phyloP scores from a whole-genome alignment of 2,329 filamentous ascomycete genomes.

The Aphanoascus verrucosus region DNA sequence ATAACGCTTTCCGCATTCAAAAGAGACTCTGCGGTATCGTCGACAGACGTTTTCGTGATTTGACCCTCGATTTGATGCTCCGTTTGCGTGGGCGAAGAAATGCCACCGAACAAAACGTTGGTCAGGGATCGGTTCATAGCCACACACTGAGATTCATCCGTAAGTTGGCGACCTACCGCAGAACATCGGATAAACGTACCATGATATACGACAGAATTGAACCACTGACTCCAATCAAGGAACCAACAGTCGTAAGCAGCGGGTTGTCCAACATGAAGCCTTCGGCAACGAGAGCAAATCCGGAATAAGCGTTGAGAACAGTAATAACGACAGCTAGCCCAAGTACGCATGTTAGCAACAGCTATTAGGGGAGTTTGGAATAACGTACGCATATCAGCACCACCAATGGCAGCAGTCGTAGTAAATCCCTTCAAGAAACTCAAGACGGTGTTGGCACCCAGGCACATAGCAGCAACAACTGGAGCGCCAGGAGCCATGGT shows the following conservation, averaged over 20 bases:
- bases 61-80: conserved; percentile 70
- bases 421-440: conserved; percentile 82
- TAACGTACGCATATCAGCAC: conserved; percentile 69
- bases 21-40: conserved; percentile 68
- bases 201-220: conserved; percentile 80
- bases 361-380: background rate
- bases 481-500: conserved; percentile 72
- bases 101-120: conserved; percentile 80
- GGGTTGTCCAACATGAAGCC: conserved; percentile 87
- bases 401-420: conserved; percentile 77
- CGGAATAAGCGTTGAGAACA: conserved; percentile 80
- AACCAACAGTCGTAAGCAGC: conserved; percentile 72
- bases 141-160: conserved; percentile 47
- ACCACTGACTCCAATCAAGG: conserved; percentile 77
- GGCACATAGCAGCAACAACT: conserved; percentile 63
- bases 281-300: conserved; percentile 80
- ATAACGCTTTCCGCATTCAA: conserved; percentile 72
- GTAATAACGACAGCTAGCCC: conserved; percentile 64
- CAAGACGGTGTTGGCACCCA: conserved; percentile 63
- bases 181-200: conserved; percentile 22
- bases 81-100: conserved; percentile 53
- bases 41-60: conserved; percentile 65
- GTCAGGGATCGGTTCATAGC: conserved; percentile 87
- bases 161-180: background rate
- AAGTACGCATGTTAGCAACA: conserved; percentile 15